Conservation (phyloP, 345 rosid species). For the Citrus reticulata region DNA sequence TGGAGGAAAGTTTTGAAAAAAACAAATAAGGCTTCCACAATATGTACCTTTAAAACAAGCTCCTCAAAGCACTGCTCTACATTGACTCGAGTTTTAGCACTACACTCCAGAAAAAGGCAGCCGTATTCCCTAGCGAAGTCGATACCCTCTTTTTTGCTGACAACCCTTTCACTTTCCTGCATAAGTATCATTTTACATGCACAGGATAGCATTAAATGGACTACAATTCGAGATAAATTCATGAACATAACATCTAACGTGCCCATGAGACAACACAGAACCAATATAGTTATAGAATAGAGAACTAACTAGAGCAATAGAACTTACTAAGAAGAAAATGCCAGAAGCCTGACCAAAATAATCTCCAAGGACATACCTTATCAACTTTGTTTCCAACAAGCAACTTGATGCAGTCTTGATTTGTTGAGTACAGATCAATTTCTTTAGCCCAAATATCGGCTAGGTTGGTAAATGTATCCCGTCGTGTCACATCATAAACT, state of each 20-base stretch:
- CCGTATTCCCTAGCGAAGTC: constrained; percentile 89
- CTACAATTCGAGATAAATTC: background rate
- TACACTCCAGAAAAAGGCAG: constrained; percentile 90
- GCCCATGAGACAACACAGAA: background rate
- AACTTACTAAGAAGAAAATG: background rate
- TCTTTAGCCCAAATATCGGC: constrained; percentile 96
- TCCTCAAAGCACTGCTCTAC: constrained; percentile 97
- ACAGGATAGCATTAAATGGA: background rate
- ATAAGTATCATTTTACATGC: constrained; percentile 7
- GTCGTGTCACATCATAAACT: constrained; percentile 88
- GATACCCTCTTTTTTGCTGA: constrained; percentile 81
- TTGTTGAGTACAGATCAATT: constrained; percentile 84
- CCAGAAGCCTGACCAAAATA: background rate
- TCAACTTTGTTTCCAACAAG: constrained; percentile 97
- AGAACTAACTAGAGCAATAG: background rate
- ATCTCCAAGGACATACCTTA: constrained; percentile 44
- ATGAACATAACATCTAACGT: background rate
- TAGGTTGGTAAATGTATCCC: constrained; percentile 91
- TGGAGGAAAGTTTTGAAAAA: background rate
- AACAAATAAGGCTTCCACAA: background rate
- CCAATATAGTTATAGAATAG: background rate
- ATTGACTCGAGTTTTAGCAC: constrained; percentile 87
- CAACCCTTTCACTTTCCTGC: constrained; percentile 95
- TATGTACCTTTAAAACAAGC: constrained; percentile 79
- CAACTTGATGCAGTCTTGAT: constrained; percentile 94